A percentile compares a stretch with the other conserved stretches of the same genome.
Conservation (phyloP, 2,329 filamentous ascomycete genomes). For the Phialophora verrucosa region DNA sequence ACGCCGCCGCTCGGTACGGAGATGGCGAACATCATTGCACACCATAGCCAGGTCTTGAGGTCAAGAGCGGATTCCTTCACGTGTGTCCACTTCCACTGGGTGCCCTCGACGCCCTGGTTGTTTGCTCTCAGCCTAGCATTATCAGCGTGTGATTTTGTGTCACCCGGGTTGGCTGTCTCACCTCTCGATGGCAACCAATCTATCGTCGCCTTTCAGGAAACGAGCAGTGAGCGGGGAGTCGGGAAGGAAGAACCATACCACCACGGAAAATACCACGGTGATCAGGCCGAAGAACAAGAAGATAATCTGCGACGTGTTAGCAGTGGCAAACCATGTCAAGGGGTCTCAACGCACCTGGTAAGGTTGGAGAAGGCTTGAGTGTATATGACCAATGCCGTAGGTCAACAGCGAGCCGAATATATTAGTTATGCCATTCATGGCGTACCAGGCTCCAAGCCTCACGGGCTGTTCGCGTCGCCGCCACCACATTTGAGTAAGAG, state of each 20-base stretch:
- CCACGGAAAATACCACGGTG: conserved; percentile 58
- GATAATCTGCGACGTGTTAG: conserved; percentile 46
- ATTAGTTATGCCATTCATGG: conserved; percentile 57
- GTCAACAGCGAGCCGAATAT: conserved; percentile 62
- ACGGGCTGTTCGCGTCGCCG: conserved; percentile 59
- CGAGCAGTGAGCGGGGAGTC: conserved; percentile 67
- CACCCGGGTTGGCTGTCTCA: not conserved
- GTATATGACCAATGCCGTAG: conserved; percentile 59
- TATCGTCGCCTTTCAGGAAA: conserved; percentile 62
- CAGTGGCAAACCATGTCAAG: not conserved
- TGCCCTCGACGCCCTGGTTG: conserved; percentile 51
- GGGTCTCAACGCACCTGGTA: conserved; percentile 52
- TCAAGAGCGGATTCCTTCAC: conserved; percentile 62
- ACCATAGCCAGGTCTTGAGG: conserved; percentile 66
- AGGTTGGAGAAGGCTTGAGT: conserved; percentile 50
- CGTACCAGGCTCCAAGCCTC: conserved; percentile 59
- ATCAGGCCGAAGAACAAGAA: conserved; percentile 58
- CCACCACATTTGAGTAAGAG: conserved; percentile 63
- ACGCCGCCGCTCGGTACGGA: conserved; percentile 43
- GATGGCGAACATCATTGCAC: conserved; percentile 60
- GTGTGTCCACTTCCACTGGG: conserved; percentile 59
- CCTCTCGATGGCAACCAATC: conserved; percentile 62
- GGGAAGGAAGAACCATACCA: conserved; percentile 64
- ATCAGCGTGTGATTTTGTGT: not conserved
- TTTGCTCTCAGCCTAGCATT: conserved; percentile 53